Conservation (phyloP, 768 basidiomycete genomes). For the Boletellus emodensis region DNA sequence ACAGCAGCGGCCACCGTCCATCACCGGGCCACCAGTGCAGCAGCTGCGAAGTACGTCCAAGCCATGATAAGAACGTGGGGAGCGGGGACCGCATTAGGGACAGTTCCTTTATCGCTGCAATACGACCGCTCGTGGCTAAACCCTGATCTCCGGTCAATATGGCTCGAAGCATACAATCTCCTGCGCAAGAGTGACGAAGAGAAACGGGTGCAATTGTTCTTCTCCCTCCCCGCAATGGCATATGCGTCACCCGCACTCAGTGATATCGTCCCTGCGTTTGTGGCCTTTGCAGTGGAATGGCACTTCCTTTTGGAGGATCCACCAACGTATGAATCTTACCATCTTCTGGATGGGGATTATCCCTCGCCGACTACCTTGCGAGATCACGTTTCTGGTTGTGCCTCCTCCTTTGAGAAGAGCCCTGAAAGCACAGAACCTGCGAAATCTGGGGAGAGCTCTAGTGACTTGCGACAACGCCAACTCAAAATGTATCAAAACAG, state of each 20-base stretch:
- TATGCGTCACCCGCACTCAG: conserved; percentile 18
- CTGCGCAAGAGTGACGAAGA: conserved; percentile 8
- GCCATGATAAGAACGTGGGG: background rate
- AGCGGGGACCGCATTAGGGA: background rate
- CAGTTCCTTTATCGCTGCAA: background rate
- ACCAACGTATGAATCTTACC: background rate
- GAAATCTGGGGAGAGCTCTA: background rate
- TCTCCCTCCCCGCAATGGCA: conserved; percentile 29
- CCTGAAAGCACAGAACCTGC: conserved; percentile 6
- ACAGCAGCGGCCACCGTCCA: conserved; percentile 1
- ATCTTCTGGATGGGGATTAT: conserved; percentile 5
- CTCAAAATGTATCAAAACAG: background rate
- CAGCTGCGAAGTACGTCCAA: background rate
- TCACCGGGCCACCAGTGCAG: background rate
- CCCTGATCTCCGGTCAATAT: conserved; percentile 16
- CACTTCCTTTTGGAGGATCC: conserved; percentile 4
- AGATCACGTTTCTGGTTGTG: background rate
- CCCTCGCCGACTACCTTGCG: conserved; percentile 1
- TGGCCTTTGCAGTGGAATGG: conserved; percentile 26
- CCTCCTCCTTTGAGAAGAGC: background rate
- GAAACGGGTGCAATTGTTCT: conserved; percentile 15
- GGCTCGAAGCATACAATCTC: conserved; percentile 26
- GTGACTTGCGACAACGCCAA: background rate
- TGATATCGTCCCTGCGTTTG: conserved; percentile 23
- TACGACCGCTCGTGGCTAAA: conserved; percentile 23